Percentiles rank a stretch among this genome's conserved stretches.
Conservation (phyloP, 257 asterid species). For the Galeopsis tetrahit region DNA sequence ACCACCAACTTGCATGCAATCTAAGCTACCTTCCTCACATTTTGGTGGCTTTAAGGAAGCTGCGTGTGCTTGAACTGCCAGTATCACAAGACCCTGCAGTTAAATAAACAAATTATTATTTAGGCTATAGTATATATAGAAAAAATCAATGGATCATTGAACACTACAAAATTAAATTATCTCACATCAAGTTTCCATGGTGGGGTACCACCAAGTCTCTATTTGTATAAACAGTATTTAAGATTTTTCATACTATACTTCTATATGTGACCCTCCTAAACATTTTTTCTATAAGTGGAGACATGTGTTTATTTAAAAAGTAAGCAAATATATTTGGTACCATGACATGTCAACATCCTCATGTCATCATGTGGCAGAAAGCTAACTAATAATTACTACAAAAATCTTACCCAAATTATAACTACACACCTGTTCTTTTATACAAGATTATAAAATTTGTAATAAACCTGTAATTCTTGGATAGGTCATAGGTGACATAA, state of each 20-base stretch:
- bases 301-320: not conserved
- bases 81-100: constrained; percentile 78
- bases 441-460: not conserved
- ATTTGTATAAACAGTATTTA: not conserved
- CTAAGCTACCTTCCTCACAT: constrained; percentile 41
- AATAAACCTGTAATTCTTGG: not conserved
- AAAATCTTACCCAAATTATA: constrained; percentile 2
- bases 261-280: constrained; percentile 10
- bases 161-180: not conserved
- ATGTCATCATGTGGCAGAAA: constrained; percentile 34
- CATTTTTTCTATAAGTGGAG: constrained; percentile 27
- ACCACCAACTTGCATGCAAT: constrained; percentile 71
- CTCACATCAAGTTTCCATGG: constrained; percentile 14
- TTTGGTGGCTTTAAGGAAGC: constrained; percentile 65
- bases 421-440: constrained; percentile 36
- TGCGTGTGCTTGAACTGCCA: constrained; percentile 76
- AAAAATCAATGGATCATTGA: not conserved
- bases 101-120: not conserved
- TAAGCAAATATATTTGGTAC: not conserved
- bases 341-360: constrained; percentile 33
- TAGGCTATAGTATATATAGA: not conserved
- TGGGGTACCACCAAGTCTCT: not conserved
- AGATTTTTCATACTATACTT: not conserved
- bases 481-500: not conserved
- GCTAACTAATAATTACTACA: constrained; percentile 18